Percentiles rank a stretch among this genome's conserved stretches.
phyloP scores from a whole-genome alignment of 768 basidiomycete genomes.

The Holtermannia corniformis region DNA sequence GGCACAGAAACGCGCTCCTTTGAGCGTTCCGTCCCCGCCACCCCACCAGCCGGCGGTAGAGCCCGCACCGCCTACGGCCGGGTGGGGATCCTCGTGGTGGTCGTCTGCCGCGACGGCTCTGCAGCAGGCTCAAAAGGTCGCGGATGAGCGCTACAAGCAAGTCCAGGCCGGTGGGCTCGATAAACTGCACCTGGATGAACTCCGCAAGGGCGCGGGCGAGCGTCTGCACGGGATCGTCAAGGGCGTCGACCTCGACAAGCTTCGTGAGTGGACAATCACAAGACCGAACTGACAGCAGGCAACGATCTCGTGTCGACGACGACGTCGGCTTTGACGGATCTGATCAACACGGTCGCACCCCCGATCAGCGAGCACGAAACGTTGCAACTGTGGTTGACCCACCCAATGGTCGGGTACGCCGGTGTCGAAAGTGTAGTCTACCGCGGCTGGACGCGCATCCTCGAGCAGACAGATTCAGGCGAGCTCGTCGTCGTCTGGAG shows the following conservation, averaged over 20 bases:
- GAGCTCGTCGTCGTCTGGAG: constrained; percentile 33
- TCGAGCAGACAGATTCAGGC: constrained; percentile 43
- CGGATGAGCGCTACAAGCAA: constrained; percentile 87
- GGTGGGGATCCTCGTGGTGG: constrained; percentile 80
- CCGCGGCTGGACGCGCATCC: constrained; percentile 48
- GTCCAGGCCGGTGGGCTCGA: constrained; percentile 48
- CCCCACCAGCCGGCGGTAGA: constrained; percentile 16
- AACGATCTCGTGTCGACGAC: constrained; percentile 83
- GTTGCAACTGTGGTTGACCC: constrained; percentile 87
- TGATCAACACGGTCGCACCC: constrained; percentile 92
- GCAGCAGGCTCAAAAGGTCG: constrained; percentile 74
- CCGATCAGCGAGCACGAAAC: constrained; percentile 98
- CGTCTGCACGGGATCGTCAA: constrained; percentile 50
- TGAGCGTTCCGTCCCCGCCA: constrained; percentile 48
- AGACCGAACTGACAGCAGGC: constrained; percentile 46
- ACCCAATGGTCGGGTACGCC: constrained; percentile 94
- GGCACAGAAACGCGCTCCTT: constrained; percentile 63
- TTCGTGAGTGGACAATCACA: constrained; percentile 51
- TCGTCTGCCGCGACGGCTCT: constrained; percentile 72
- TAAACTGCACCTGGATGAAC: constrained; percentile 45
- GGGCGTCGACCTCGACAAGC: constrained; percentile 76
- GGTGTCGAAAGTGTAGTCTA: constrained; percentile 93
- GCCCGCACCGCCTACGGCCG: constrained; percentile 39
- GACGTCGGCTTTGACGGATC: constrained; percentile 76
- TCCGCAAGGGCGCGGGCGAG: constrained; percentile 31